Evolutionary conservation across 2,329 filamentous ascomycete species (phyloP).

Genomic region (Metarhizium rileyi): DNA sequence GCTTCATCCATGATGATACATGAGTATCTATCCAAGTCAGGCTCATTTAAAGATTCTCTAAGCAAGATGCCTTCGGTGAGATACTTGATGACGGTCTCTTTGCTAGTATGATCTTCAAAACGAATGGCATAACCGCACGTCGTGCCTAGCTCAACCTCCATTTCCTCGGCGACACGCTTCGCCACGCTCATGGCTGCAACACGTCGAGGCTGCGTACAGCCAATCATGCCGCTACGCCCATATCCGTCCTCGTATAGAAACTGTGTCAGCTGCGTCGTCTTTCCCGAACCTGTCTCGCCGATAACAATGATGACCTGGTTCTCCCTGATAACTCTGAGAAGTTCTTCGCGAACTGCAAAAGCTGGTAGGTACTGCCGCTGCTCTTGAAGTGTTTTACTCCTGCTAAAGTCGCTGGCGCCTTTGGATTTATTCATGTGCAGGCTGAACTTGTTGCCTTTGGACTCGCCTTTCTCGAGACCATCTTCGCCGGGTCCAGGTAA

Average conservation of each 20-base stretch:
- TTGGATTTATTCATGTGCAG: constrained; percentile 81
- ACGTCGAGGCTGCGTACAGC: constrained; percentile 90
- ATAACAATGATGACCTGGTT: constrained; percentile 97
- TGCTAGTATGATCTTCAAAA: constrained; percentile 96
- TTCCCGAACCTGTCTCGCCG: constrained; percentile 93
- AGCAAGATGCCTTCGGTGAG: constrained; percentile 97
- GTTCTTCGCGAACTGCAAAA: constrained; percentile 90
- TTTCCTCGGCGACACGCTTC: constrained; percentile 95
- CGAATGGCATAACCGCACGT: constrained; percentile 94
- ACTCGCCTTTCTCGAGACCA: constrained; percentile 43
- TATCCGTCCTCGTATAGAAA: constrained; percentile 96
- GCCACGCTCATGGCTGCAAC: constrained; percentile 99
- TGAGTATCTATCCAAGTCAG: constrained; percentile 89
- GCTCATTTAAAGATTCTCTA: constrained; percentile 84
- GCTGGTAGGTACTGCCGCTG: constrained; percentile 90
- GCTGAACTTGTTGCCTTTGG: constrained; percentile 64
- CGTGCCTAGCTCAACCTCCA: constrained; percentile 84
- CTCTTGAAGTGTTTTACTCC: constrained; percentile 80
- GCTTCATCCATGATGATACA: constrained; percentile 99
- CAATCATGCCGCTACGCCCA: constrained; percentile 77
- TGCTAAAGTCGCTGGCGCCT: constrained; percentile 83
- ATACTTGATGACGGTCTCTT: constrained; percentile 93
- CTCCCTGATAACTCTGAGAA: constrained; percentile 84
- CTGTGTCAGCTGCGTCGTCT: constrained; percentile 94
- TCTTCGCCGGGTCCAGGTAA: constrained; percentile 66